A percentile compares a stretch with the other conserved stretches of the same genome.
Conservation (phyloP, 139 green algal genomes). For the Desmodesmus armatus region DNA sequence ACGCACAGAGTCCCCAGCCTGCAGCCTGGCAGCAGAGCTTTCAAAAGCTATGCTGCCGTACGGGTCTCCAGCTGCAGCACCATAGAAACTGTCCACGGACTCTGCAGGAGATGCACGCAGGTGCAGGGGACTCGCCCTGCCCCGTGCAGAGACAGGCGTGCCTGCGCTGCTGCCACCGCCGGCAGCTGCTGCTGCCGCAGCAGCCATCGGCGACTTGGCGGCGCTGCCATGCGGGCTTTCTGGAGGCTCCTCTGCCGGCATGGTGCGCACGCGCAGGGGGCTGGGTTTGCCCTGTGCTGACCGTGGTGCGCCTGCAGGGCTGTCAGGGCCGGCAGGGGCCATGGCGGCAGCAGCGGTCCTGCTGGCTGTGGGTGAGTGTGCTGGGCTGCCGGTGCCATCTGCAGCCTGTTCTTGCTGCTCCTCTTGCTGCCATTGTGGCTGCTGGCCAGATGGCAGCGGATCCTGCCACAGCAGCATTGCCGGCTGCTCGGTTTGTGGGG, state of each 20-base stretch:
- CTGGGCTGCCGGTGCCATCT: not conserved
- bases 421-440: not conserved
- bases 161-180: not conserved
- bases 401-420: not conserved
- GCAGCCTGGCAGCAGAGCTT: not conserved
- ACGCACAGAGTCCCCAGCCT: not conserved
- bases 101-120: not conserved
- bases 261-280: not conserved
- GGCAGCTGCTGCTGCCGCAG: not conserved
- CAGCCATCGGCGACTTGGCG: not conserved
- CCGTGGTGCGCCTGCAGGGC: not conserved
- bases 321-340: too few species aligned
- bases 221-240: not conserved
- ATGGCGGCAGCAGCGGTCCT: too few species aligned
- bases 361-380: not conserved
- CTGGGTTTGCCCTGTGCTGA: not conserved
- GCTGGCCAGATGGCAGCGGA: not conserved
- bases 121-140: not conserved
- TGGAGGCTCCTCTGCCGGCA: not conserved
- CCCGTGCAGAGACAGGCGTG: not conserved
- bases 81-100: conserved; percentile 19
- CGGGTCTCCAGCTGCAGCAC: conserved; percentile 28
- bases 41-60: conserved; percentile 9
- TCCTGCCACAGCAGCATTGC: not conserved
- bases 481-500: too few species aligned